These are phyloP conservation scores for Aristolochia californica DNA, from an alignment of 164 flowering plant species.

Conservation along the genomic window DNA sequence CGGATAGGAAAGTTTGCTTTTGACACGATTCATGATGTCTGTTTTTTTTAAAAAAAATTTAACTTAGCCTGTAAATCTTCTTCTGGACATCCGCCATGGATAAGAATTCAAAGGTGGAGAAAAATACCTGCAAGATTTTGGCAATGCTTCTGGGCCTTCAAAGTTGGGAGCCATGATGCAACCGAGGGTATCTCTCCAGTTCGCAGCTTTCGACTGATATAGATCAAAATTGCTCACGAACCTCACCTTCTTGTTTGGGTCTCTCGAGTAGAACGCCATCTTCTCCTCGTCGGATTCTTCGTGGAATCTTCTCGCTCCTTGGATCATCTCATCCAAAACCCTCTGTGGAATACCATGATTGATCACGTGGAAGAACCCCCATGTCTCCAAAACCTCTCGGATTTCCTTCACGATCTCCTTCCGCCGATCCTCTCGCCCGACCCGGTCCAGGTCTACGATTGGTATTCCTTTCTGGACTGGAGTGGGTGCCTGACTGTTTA, in stretches of 20 bases:
- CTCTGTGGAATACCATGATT: conserved; percentile 35
- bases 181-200: conserved; percentile 34
- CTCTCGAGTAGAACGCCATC: conserved; percentile 23
- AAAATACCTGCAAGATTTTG: conserved; percentile 7
- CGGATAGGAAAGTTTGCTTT: no score
- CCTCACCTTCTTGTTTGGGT: conserved; percentile 10
- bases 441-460: conserved; percentile 21
- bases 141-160: conserved; percentile 21
- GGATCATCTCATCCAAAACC: conserved; percentile 31
- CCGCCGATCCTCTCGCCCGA: conserved; percentile 8
- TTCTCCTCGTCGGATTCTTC: conserved; percentile 32
- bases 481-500: neutral
- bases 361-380: conserved; percentile 48
- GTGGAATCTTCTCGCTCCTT: conserved; percentile 23
- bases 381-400: conserved; percentile 21
- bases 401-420: conserved; percentile 17
- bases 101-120: no score
- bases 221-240: conserved; percentile 26
- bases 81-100: neutral
- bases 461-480: conserved; percentile 3
- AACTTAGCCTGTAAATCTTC: no score
- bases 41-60: no score
- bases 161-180: conserved; percentile 15
- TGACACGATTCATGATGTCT: no score
- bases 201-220: conserved; percentile 12